Evolutionary conservation across 129 eudicot species (phyloP).

Genomic region (Silybum marianum): DNA sequence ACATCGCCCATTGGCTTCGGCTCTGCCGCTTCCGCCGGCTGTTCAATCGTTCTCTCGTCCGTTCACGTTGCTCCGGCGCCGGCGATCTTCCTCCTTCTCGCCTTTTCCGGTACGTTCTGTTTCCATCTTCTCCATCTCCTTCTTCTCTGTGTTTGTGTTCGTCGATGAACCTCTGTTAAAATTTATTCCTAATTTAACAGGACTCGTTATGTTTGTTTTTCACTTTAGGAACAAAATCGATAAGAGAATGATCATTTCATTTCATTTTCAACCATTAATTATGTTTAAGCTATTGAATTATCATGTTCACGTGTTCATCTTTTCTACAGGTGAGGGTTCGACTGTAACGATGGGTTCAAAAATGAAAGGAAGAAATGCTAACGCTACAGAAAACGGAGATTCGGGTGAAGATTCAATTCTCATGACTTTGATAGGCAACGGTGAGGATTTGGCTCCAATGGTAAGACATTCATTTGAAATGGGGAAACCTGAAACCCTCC

Average conservation of each 20-base stretch:
- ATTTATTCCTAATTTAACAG: neutral
- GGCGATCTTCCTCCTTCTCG: slow-evolving; percentile 2
- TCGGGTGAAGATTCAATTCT: slow-evolving; percentile 81
- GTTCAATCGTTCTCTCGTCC: neutral
- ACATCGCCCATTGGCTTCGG: neutral
- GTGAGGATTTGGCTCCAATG: slow-evolving; percentile 88
- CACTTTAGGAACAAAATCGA: neutral
- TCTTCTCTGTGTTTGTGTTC: neutral
- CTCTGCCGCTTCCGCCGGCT: neutral
- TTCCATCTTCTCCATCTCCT: neutral
- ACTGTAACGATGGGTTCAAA: slow-evolving; percentile 54
- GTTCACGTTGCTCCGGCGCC: neutral
- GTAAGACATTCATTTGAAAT: slow-evolving; percentile 78
- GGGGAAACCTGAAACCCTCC: slow-evolving; percentile 71
- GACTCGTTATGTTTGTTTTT: neutral
- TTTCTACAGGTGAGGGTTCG: slow-evolving; percentile 17
- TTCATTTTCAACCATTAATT: neutral
- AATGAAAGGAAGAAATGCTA: slow-evolving; percentile 51
- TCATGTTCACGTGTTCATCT: slow-evolving; percentile 5
- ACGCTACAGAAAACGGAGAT: slow-evolving; percentile 72
- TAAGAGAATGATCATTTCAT: neutral
- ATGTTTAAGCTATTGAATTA: slow-evolving; percentile 2
- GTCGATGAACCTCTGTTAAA: neutral
- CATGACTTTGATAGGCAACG: slow-evolving; percentile 71
- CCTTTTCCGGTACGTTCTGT: neutral